Evolutionary conservation across 352 stramenopile genomes (phyloP).

Genomic region (Globisporangium abappressorium): DNA sequence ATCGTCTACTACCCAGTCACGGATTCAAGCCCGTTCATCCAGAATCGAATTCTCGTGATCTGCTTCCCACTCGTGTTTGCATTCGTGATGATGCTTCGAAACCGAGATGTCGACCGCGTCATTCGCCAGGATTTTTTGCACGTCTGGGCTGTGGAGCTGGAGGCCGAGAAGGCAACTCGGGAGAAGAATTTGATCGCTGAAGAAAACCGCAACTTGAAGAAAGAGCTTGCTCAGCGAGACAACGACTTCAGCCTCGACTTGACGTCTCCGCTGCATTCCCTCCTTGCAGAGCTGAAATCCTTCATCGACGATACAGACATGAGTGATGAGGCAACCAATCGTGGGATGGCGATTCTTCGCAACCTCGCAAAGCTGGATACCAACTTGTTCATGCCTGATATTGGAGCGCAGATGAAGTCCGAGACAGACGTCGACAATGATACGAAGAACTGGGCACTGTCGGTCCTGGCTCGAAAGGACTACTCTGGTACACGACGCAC

Average conservation of each 20-base stretch:
- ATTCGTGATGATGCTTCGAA: conserved; percentile 65
- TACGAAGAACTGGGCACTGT: conserved; percentile 81
- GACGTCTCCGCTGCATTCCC: conserved; percentile 63
- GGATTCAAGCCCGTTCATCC: conserved; percentile 54
- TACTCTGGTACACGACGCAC: conserved; percentile 59
- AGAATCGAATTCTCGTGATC: conserved; percentile 65
- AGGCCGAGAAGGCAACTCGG: conserved; percentile 62
- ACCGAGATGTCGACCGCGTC: conserved; percentile 72
- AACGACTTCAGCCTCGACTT: conserved; percentile 73
- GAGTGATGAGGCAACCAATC: conserved; percentile 50
- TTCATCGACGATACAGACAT: conserved; percentile 72
- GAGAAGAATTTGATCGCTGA: conserved; percentile 83
- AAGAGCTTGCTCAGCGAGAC: conserved; percentile 69
- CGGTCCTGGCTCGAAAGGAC: conserved; percentile 69
- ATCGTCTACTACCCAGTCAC: conserved; percentile 65
- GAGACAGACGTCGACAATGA: conserved; percentile 78
- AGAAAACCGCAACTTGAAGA: conserved; percentile 78
- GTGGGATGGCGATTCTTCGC: conserved; percentile 57
- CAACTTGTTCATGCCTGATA: conserved; percentile 83
- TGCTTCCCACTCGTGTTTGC: conserved; percentile 70
- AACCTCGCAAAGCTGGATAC: conserved; percentile 73
- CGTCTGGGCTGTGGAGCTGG: conserved; percentile 70
- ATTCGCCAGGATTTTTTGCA: conserved; percentile 80
- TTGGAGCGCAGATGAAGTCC: conserved; percentile 77
- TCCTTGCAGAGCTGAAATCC: conserved; percentile 73